Base-by-base conservation (phyloP, 208 protist genomes). In the Trypanosoma cruzi region DNA sequence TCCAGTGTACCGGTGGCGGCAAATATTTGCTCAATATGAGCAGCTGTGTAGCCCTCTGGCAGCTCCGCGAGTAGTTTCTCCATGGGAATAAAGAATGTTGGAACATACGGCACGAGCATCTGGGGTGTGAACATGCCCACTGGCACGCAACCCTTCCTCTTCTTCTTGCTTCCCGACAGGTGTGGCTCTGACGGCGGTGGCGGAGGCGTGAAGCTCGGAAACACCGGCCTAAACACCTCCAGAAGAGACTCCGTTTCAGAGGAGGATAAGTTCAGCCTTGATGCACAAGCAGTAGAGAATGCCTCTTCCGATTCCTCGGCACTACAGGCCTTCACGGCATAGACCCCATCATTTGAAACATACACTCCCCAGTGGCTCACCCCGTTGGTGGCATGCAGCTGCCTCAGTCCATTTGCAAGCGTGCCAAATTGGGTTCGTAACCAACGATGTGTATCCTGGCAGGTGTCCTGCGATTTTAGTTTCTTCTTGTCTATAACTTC, bases 31-130 rank as follows among this genome's bases (percentile, higher is more conserved):
- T 74, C 72, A 11, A 90, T 61, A 66, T 88, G 85, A 10, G 53
- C 79, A 0, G 44, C 55, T 2, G 81, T 90, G 69, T 90, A 90
- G 11, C 85, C 85, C 1, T 54, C 34, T 24, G 81, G 85, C 42
- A 90, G 75, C 61, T 58, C 64, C 34, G 32, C 26, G 34, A 86
- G 62, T n/a, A 90, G 52, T 37, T 58, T 64, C 7, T 68, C 64
- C 65, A 90, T 57, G 14, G 85, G 85, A 34, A 90, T 76, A 55
- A 90, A 90, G 62, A 76, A 82, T 0, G 77, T 82, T 34, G 85
- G 79, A 44, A 88, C n/a, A 64, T 81, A 58, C 31, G 76, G 56
- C 20, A 74, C 75, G 37, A 90, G 73, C 71, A 79, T 80, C 55
- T 73, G 54, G n/a, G 84, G 79, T 10, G 73, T 82, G 55, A 90